Percentiles rank a stretch among this genome's conserved stretches.
These are phyloP conservation scores for Emiliania huxleyi DNA, from an alignment of 78 protist genomes.

Conservation along the genomic window DNA sequence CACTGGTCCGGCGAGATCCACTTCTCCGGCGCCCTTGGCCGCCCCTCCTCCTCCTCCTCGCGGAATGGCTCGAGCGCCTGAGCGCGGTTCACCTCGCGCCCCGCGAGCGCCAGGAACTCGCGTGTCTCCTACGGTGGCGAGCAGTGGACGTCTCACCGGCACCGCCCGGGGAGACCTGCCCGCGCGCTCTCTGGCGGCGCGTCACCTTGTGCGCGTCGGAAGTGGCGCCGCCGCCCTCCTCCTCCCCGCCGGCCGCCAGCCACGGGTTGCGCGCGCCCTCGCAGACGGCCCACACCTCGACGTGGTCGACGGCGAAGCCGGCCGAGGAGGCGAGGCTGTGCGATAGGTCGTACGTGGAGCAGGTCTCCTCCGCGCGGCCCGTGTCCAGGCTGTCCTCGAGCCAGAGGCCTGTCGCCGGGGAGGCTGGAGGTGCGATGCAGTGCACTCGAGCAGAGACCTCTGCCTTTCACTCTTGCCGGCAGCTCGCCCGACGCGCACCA, in stretches of 20 bases:
- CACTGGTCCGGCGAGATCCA: too few relatives aligned
- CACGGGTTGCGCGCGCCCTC: background rate
- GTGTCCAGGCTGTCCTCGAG: background rate
- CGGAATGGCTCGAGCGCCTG: too few relatives aligned
- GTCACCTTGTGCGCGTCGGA: background rate
- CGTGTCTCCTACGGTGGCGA: background rate
- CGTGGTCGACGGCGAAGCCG: background rate
- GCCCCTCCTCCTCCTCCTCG: too few relatives aligned
- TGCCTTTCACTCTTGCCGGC: background rate
- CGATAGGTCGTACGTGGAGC: background rate
- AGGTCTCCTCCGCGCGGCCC: background rate
- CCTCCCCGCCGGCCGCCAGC: background rate
- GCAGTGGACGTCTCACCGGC: too few relatives aligned
- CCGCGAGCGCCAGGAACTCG: background rate
- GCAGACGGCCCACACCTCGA: background rate
- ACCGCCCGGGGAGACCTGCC: too few relatives aligned
- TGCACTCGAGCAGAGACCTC: background rate
- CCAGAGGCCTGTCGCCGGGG: background rate
- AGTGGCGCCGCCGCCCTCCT: background rate
- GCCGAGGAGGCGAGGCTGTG: background rate
- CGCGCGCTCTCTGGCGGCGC: too few relatives aligned
- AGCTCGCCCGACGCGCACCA: background rate
- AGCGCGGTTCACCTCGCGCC: background rate
- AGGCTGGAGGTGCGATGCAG: background rate
- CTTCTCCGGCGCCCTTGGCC: too few relatives aligned